A percentile compares a stretch with the other conserved stretches of the same genome.
Conservation (phyloP, 225 moss, liverwort and hornwort genomes). For the Bryoerythrophyllum caledonicum region DNA sequence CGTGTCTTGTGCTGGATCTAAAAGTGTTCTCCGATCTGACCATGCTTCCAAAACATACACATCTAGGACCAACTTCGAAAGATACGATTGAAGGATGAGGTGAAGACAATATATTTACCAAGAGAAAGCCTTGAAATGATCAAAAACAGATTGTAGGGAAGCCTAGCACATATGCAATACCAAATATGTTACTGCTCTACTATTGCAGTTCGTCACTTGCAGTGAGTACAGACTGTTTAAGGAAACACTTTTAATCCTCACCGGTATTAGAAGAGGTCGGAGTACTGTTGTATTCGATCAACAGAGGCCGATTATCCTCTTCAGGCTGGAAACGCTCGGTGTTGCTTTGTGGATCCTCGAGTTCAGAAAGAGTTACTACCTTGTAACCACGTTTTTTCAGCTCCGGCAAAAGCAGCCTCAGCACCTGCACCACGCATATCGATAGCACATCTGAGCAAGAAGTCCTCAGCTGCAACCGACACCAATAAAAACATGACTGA, state of each 20-base stretch:
- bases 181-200: not conserved
- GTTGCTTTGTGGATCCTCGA: constrained; percentile 20
- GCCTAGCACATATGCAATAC: not conserved
- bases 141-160: not conserved
- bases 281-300: not conserved
- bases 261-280: no score
- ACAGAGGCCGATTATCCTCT: not conserved
- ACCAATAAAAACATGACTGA: not conserved
- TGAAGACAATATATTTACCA: constrained; percentile 1
- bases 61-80: not conserved
- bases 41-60: not conserved
- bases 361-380: constrained; percentile 51
- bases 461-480: not conserved
- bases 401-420: constrained; percentile 54
- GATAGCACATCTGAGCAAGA: not conserved
- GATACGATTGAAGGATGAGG: not conserved
- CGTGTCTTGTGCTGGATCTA: not conserved
- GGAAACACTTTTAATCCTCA: not conserved
- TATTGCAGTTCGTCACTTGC: not conserved
- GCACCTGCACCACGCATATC: constrained; percentile 31
- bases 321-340: not conserved
- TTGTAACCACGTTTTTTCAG: constrained; percentile 52
- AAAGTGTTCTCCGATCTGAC: not conserved
- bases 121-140: not conserved
- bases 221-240: not conserved